These are phyloP conservation scores for Boletus huronensis DNA, from an alignment of 768 basidiomycete genomes.

Conservation along the genomic window DNA sequence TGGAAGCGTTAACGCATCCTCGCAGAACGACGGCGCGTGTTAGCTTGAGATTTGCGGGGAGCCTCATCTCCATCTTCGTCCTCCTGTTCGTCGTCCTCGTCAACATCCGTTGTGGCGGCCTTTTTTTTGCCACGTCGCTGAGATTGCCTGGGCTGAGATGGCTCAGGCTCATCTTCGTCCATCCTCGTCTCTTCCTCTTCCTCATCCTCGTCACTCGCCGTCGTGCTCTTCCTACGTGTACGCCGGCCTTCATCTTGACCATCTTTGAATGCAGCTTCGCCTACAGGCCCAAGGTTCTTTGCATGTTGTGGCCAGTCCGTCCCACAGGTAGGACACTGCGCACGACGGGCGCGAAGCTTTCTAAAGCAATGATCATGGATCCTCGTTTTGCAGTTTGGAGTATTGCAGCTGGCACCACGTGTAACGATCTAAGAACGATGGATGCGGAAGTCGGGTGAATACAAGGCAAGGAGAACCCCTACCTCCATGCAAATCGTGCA, in stretches of 20 bases:
- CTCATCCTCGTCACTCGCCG: conserved; percentile 39
- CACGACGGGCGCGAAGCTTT: conserved; percentile 42
- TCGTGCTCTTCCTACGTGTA: conserved; percentile 32
- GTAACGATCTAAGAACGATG: conserved; percentile 55
- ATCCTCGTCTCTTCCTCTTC: conserved; percentile 39
- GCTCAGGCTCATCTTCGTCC: conserved; percentile 32
- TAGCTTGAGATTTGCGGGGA: conserved; percentile 18
- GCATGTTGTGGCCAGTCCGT: conserved; percentile 58
- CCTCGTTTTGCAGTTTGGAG: conserved; percentile 56
- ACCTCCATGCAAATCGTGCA: conserved; percentile 77
- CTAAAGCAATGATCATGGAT: conserved; percentile 66
- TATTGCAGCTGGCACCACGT: conserved; percentile 60
- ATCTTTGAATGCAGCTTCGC: conserved; percentile 64
- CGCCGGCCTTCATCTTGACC: conserved; percentile 51
- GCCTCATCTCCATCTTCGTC: conserved; percentile 23
- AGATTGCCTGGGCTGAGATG: conserved; percentile 30
- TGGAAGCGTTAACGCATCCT: conserved; percentile 14
- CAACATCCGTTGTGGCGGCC: conserved; percentile 39
- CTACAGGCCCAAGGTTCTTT: conserved; percentile 51
- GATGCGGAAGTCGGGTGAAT: background rate
- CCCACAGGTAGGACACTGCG: conserved; percentile 55
- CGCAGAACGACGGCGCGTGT: conserved; percentile 19
- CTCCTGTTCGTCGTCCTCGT: conserved; percentile 42
- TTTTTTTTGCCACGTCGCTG: conserved; percentile 30
- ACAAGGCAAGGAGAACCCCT: conserved; percentile 3